phyloP scores from a whole-genome alignment of 1,284 basidiomycete species.

The Malassezia vespertilionis region DNA sequence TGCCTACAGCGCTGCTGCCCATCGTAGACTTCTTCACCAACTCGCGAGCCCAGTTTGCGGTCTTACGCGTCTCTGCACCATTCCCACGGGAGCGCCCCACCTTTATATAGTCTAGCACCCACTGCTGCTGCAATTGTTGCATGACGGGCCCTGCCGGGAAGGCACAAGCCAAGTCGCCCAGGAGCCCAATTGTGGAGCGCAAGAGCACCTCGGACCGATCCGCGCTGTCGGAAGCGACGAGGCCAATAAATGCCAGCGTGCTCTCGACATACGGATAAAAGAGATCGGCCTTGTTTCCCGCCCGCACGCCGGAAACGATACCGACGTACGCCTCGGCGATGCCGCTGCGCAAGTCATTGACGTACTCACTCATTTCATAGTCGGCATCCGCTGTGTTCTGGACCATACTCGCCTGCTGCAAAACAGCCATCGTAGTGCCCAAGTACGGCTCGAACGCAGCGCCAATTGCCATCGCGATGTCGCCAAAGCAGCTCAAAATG shows the following conservation, averaged over 20 bases:
- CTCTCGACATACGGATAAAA: conserved; percentile 64
- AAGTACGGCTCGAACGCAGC: conserved; percentile 74
- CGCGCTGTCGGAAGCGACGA: conserved; percentile 64
- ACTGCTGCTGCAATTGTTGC: conserved; percentile 64
- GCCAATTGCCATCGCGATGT: conserved; percentile 87
- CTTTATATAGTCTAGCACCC: conserved; percentile 70
- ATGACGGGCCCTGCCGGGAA: conserved; percentile 54
- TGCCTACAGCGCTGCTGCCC: background rate
- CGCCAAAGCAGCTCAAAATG: conserved; percentile 88
- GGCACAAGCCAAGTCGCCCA: conserved; percentile 81
- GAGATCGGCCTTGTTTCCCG: conserved; percentile 61
- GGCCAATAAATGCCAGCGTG: conserved; percentile 72
- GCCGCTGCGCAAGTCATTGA: conserved; percentile 76
- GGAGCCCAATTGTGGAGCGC: conserved; percentile 65
- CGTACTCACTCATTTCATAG: conserved; percentile 83
- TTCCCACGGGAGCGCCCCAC: conserved; percentile 51
- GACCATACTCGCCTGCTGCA: conserved; percentile 72
- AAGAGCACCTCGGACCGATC: conserved; percentile 70
- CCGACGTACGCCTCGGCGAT: conserved; percentile 95
- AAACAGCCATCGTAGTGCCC: conserved; percentile 76
- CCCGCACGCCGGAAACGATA: conserved; percentile 78
- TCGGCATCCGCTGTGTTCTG: conserved; percentile 52
- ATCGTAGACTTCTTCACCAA: conserved; percentile 39
- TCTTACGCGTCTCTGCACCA: conserved; percentile 51
- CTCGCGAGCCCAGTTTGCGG: conserved; percentile 54